A percentile compares a stretch with the other conserved stretches of the same genome.
Conservation (phyloP, 2,329 filamentous ascomycete species). For the Colletotrichum magnum region DNA sequence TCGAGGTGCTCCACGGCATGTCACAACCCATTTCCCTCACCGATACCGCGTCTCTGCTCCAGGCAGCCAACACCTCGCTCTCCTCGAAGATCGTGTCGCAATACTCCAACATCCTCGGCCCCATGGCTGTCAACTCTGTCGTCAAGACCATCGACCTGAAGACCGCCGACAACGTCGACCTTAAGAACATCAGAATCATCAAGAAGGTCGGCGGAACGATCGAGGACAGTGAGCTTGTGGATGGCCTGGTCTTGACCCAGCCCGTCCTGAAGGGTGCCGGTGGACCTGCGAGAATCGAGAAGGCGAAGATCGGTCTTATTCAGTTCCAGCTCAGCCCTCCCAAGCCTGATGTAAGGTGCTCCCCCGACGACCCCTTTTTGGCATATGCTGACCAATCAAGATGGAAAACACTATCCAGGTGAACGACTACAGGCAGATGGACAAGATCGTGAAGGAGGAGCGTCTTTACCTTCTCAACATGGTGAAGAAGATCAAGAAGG, state of each 20-base stretch:
- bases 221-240: constrained; percentile 97
- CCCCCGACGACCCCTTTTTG: constrained; percentile 8
- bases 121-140: constrained; percentile 98
- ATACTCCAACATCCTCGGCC: constrained; percentile 94
- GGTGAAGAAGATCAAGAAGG: constrained; percentile 99
- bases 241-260: constrained; percentile 93
- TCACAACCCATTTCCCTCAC: constrained; percentile 91
- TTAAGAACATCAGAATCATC: constrained; percentile 95
- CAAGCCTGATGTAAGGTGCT: constrained; percentile 87
- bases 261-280: constrained; percentile 93
- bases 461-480: constrained; percentile 97
- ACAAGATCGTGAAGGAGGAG: constrained; percentile 99
- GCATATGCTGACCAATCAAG: constrained; percentile 56
- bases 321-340: constrained; percentile 99
- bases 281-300: constrained; percentile 93
- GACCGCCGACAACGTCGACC: constrained; percentile 95
- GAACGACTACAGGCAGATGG: constrained; percentile 99
- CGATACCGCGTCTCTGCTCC: constrained; percentile 91
- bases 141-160: constrained; percentile 96
- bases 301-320: constrained; percentile 95
- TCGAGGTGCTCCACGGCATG: constrained; percentile 94
- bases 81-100: constrained; percentile 99
- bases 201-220: constrained; percentile 99
- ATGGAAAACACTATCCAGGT: constrained; percentile 99
- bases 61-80: constrained; percentile 96